Evolutionary conservation across 148 eudicot genomes (phyloP), one percentile per base, ranked within the genome.

Genomic region (Amaranthus palmeri): DNA sequence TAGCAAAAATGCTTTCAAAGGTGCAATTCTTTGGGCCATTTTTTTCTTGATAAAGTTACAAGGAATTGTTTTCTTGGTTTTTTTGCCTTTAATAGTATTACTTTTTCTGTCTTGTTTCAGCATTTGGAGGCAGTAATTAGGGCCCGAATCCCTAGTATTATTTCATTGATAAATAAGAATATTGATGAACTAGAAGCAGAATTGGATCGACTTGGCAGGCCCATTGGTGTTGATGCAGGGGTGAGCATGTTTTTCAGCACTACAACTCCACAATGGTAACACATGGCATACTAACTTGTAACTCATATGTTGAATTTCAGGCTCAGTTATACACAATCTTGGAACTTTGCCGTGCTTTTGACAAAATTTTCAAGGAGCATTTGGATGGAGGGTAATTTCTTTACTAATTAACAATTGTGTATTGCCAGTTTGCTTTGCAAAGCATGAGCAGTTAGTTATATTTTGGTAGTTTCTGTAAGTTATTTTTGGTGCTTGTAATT

Each of bases 101-200:
- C 47, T 8, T 36, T 50, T 36, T 3, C 43, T 15, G 49, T 42
- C 67, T 58, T 74, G 62, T 50, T 65, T 60, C 86, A 91, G 98
- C 97, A 91, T 76, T 74, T 91, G 88, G 98, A 91, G 85, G 47
- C 86, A 36, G 89, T 86, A 53, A 93, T 91, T 73, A 91, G 86
- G 84, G 87, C 96, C 49, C 82, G 85, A 73, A 88, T 93, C 69
- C 98, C 98, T 63, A 91, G 96, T 73, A 90, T 93, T 67, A 85
- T 83, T 46, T 77, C 97, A 15, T 74, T 93, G 82, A 91, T 88
- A 17, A 93, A 89, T 86, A 93, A 86, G 79, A 86, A 74, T 64
- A 87, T 93, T 58, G 96, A 91, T 61, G 98, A 93, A 73, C 87
- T 93, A 69, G 96, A 93, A 82, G 82, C 92, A n/a, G 97, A 93